These are phyloP conservation scores for Termitomyces sp. DNA, from an alignment of 1,284 basidiomycete genomes.

Conservation along the genomic window DNA sequence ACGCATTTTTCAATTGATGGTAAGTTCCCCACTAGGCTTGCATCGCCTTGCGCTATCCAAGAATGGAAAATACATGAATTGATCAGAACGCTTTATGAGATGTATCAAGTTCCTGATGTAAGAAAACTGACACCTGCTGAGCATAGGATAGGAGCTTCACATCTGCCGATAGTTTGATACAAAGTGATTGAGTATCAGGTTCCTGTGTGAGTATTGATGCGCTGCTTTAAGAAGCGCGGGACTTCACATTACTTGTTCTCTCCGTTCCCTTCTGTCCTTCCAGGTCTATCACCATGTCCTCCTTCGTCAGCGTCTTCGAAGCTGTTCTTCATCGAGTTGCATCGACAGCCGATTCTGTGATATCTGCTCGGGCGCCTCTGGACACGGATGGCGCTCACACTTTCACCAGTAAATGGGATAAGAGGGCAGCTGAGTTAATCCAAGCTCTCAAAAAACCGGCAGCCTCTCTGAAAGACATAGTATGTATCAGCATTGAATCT, in stretches of 20 bases:
- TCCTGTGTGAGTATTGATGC: slow-evolving; percentile 5
- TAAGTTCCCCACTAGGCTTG: not conserved
- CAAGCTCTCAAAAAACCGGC: slow-evolving; percentile 21
- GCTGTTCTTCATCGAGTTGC: slow-evolving; percentile 9
- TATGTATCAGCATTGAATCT: slow-evolving; percentile 17
- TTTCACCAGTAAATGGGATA: slow-evolving; percentile 16
- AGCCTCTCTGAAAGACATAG: slow-evolving; percentile 26
- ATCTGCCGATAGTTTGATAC: slow-evolving; percentile 10
- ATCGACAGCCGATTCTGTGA: slow-evolving; percentile 19
- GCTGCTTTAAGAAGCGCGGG: slow-evolving; percentile 1
- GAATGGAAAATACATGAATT: not conserved
- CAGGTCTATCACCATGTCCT: slow-evolving; percentile 8
- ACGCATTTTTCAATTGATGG: no score
- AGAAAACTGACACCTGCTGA: not conserved
- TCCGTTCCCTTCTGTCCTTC: not conserved
- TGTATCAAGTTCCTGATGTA: not conserved
- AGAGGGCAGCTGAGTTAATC: slow-evolving; percentile 16
- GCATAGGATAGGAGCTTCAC: slow-evolving; percentile 8
- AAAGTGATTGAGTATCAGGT: slow-evolving; percentile 6
- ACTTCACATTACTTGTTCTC: not conserved
- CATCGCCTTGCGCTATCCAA: not conserved
- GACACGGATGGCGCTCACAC: slow-evolving; percentile 26
- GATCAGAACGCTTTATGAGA: not conserved
- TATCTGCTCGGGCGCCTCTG: slow-evolving; percentile 21
- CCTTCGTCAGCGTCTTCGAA: slow-evolving; percentile 4